phyloP scores from a whole-genome alignment of 768 basidiomycete genomes.

The Tremella fuciformis region DNA sequence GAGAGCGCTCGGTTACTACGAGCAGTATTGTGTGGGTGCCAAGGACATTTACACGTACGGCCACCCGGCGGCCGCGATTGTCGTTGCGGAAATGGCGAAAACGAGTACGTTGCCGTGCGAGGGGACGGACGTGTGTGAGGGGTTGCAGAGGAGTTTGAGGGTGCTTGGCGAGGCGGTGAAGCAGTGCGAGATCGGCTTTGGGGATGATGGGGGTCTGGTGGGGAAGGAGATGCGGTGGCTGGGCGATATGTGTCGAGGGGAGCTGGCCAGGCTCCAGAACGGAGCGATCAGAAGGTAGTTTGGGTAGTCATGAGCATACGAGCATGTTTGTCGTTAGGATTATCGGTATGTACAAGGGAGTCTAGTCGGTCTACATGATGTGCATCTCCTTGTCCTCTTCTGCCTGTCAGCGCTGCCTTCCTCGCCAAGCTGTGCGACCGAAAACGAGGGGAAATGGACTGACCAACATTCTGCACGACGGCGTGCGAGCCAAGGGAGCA shows the following conservation, averaged over 20 bases:
- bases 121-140: conserved; percentile 52
- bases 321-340: not conserved
- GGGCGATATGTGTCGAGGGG: conserved; percentile 66
- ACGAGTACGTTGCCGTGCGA: conserved; percentile 55
- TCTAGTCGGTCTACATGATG: conserved; percentile 10
- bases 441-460: conserved; percentile 63
- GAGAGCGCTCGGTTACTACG: not conserved
- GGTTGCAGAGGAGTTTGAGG: conserved; percentile 53
- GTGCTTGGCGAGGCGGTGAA: conserved; percentile 63
- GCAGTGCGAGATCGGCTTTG: conserved; percentile 71
- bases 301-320: not conserved
- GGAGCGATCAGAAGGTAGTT: not conserved
- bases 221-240: conserved; percentile 64
- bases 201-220: conserved; percentile 66
- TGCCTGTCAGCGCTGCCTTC: conserved; percentile 14
- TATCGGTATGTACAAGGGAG: not conserved
- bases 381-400: conserved; percentile 37
- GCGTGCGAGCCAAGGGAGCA: conserved; percentile 62
- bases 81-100: conserved; percentile 76
- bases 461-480: conserved; percentile 69
- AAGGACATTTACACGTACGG: conserved; percentile 59
- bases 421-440: not conserved
- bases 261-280: conserved; percentile 54
- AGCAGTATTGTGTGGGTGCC: conserved; percentile 54
- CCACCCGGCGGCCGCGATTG: conserved; percentile 74